These are phyloP conservation scores for Lactarius deliciosus DNA, from an alignment of 768 basidiomycete species.

Conservation along the genomic window DNA sequence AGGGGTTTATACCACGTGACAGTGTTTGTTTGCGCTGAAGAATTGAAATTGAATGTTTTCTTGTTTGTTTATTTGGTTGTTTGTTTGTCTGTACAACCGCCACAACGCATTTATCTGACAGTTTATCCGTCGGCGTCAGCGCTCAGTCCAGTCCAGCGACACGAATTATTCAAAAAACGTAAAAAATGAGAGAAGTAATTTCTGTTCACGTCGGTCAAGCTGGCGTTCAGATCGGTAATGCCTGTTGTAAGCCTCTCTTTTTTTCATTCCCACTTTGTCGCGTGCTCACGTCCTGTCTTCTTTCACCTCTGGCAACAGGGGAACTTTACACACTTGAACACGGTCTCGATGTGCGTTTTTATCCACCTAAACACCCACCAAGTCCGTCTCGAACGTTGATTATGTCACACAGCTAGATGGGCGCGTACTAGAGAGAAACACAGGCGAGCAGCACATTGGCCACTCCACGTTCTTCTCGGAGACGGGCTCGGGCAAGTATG, in stretches of 20 bases:
- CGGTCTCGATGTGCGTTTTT: conserved; percentile 78
- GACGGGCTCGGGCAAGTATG: conserved; percentile 90
- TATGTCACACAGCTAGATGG: conserved; percentile 74
- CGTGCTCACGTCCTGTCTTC: conserved; percentile 30
- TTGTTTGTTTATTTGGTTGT: not conserved
- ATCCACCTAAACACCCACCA: not conserved
- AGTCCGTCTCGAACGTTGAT: conserved; percentile 5
- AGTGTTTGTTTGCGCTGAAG: too few relatives aligned
- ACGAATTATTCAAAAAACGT: conserved; percentile 3
- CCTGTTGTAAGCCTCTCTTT: conserved; percentile 72
- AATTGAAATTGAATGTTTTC: not conserved
- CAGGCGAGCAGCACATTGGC: conserved; percentile 69
- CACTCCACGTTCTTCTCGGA: conserved; percentile 99
- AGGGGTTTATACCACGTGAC: too few relatives aligned
- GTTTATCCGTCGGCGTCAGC: not conserved
- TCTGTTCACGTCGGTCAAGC: conserved; percentile 97
- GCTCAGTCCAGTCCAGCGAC: conserved; percentile 2
- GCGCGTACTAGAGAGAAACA: conserved; percentile 70
- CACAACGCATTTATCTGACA: conserved; percentile 4
- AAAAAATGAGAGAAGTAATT: conserved; percentile 86
- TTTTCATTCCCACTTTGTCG: conserved; percentile 23
- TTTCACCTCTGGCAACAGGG: conserved; percentile 52
- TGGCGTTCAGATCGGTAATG: conserved; percentile 92
- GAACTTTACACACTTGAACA: conserved; percentile 98
- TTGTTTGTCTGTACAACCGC: conserved; percentile 6